Evolutionary conservation across 1,284 basidiomycete species (phyloP).

Genomic region (Thecaphora frezii): DNA sequence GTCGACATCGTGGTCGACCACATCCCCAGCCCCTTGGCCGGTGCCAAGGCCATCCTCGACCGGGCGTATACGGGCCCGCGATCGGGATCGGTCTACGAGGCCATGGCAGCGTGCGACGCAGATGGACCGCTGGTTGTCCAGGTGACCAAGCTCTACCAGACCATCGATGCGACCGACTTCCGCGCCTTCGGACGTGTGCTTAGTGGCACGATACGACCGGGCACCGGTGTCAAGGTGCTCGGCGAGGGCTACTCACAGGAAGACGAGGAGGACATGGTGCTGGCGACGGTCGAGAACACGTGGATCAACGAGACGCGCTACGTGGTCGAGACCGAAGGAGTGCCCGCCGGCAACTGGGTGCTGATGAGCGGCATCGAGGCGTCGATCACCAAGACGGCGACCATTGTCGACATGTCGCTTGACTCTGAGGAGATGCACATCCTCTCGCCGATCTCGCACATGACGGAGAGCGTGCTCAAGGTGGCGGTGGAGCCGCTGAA

Average conservation of each 20-base stretch:
- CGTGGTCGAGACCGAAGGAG: constrained; percentile 81
- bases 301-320: constrained; percentile 93
- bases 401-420: constrained; percentile 63
- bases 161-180: constrained; percentile 92
- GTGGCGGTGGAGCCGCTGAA: constrained; percentile 97
- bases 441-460: constrained; percentile 90
- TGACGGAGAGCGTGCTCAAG: constrained; percentile 96
- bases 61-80: constrained; percentile 37
- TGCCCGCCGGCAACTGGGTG: constrained; percentile 88
- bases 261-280: constrained; percentile 97
- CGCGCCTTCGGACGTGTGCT: constrained; percentile 91
- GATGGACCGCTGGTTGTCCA: constrained; percentile 89
- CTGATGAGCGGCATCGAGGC: constrained; percentile 89
- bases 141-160: constrained; percentile 89
- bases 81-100: constrained; percentile 62
- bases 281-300: constrained; percentile 79
- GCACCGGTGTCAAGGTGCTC: constrained; percentile 86
- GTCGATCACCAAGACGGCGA: constrained; percentile 93
- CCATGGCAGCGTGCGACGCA: constrained; percentile 80
- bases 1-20: constrained; percentile 88
- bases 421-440: constrained; percentile 78
- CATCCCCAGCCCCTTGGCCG: constrained; percentile 79
- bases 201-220: constrained; percentile 83
- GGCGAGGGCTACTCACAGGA: constrained; percentile 95
- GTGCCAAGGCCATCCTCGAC: constrained; percentile 71